Evolutionary conservation across 352 stramenopile species (phyloP), one percentile per base, ranked within the genome.

Genomic region (Phytophthora hibernalis): DNA sequence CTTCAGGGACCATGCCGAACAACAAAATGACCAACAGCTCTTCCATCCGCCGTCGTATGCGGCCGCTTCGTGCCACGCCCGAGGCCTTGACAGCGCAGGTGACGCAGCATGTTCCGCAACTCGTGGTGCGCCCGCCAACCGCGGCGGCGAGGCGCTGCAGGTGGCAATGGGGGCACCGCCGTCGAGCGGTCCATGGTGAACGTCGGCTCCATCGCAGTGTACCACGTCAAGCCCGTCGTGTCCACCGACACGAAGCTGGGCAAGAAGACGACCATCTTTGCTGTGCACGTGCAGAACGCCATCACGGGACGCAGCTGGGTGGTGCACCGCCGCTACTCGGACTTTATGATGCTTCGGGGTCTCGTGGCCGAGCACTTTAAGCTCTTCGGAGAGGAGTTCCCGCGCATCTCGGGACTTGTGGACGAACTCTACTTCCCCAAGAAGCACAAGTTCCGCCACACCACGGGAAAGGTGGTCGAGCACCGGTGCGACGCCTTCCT

Each of bases 231-330:
- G 51, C 76, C 82, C 0, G 72, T 85, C 11, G 21, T 73, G 15
- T 68, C 67, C 43, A 66, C 64, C 3, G 65, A 79, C 22, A 61
- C 69, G 37, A 67, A 61, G 21, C 62, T 70, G 5, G 57, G 56
- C 21, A 85, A 83, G 52, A 82, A 81, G 69, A 67, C 65, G 35
- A 85, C 80, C 35, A 60, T 90, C 43, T 92, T 89, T 48, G 74
- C 80, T 0, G 76, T 91, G 13, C 72, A 91, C 52, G 74, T 90
- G 49, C 84, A 91, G 68, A 92, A 91, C 51, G 82, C 84, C 42
- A 89, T 91, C 47, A 82, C 77, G 10, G 84, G 84, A 13, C 78
- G 82, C 30, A 89, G 77, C 28, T 92, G 84, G 84, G 75, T 92
- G 40, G 82, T 92, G 45, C 75, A 89, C 65, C 84, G 84, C 33